phyloP scores from a whole-genome alignment of 106 monocot genomes.

The Acorus calamus region DNA sequence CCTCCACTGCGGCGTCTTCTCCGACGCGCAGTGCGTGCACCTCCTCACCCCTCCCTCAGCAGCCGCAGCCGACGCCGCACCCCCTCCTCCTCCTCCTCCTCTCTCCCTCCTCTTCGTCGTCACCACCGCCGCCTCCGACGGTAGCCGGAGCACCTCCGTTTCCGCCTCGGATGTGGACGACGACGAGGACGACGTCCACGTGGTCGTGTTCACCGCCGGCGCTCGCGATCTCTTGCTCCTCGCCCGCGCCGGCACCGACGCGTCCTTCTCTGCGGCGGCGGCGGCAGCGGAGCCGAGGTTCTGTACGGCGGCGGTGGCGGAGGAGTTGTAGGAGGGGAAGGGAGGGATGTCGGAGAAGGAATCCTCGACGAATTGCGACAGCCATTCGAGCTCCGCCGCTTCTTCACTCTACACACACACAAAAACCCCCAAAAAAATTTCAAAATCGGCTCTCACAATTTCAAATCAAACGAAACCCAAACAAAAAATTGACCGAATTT shows the following conservation, averaged over 20 bases:
- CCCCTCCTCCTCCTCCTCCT: constrained; percentile 12
- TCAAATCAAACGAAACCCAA: too few relatives aligned
- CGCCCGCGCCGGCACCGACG: constrained; percentile 22
- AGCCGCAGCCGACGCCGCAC: constrained; percentile 1
- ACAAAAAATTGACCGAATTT: too few relatives aligned
- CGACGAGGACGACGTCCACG: constrained; percentile 36
- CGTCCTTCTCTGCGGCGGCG: not conserved
- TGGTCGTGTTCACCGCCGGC: constrained; percentile 3
- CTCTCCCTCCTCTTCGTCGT: not conserved
- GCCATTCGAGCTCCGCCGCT: too few relatives aligned
- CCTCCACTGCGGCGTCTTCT: constrained; percentile 95
- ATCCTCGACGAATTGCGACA: too few relatives aligned
- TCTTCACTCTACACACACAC: too few relatives aligned
- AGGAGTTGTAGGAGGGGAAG: too few relatives aligned
- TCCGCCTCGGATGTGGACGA: constrained; percentile 51
- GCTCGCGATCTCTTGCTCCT: constrained; percentile 57
- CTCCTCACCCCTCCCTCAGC: constrained; percentile 30
- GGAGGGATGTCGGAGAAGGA: too few relatives aligned
- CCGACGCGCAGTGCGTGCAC: constrained; percentile 89
- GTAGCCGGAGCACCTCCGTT: not conserved
- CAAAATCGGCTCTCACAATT: too few relatives aligned
- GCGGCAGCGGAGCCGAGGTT: constrained; percentile 15
- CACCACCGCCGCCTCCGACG: not conserved
- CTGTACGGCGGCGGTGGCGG: too few relatives aligned
- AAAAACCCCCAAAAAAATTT: too few relatives aligned